These are phyloP conservation scores for Solanum lignicaule DNA, from an alignment of 257 asterid genomes.

Conservation along the genomic window DNA sequence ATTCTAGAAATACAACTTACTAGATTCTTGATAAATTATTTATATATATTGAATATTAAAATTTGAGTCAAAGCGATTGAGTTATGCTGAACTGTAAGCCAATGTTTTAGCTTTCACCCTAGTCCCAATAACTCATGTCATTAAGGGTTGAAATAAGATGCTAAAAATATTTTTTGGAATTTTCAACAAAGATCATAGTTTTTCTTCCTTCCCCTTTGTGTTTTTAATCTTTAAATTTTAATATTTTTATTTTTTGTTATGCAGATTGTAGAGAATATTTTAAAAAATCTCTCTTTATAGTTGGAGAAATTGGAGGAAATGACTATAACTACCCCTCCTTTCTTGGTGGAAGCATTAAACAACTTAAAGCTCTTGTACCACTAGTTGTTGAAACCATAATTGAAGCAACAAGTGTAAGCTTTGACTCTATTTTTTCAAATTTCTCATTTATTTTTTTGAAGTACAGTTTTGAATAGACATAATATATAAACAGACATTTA, in stretches of 20 bases:
- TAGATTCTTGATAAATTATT: background rate
- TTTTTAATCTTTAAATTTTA: background rate
- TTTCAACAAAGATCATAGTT: background rate
- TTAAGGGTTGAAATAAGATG: background rate
- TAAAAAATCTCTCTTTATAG: slow-evolving; percentile 45
- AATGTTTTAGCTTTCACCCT: no score
- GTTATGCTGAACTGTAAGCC: no score
- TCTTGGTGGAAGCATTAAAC: slow-evolving; percentile 40
- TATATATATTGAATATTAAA: no score
- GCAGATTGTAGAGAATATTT: slow-evolving; percentile 50
- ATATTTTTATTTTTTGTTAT: background rate
- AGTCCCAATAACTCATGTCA: no score
- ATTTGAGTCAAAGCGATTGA: no score
- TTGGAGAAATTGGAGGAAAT: slow-evolving; percentile 92
- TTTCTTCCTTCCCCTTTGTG: background rate
- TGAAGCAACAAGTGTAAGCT: slow-evolving; percentile 41
- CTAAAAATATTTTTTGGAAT: background rate
- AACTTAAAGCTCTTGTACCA: slow-evolving; percentile 51
- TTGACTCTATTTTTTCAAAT: background rate
- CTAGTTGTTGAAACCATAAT: slow-evolving; percentile 44
- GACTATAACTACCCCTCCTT: slow-evolving; percentile 74
- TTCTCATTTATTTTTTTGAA: background rate
- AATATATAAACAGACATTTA: no score
- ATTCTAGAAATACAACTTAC: background rate
- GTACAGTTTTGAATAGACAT: background rate